phyloP scores from a whole-genome alignment of 768 basidiomycete genomes.

The Naematelia encephala region DNA sequence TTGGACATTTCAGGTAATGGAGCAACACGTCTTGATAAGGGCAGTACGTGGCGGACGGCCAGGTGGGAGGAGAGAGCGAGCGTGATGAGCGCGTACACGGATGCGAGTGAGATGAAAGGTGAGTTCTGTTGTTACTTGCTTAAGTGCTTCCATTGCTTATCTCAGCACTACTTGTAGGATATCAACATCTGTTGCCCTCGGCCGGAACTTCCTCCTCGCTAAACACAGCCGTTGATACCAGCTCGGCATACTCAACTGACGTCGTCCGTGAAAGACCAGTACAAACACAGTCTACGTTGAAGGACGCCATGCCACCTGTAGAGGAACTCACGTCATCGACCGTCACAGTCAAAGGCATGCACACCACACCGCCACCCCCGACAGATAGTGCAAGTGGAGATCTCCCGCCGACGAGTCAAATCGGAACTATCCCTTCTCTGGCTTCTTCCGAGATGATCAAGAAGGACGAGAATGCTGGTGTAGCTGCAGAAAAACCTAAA shows the following conservation, averaged over 20 bases:
- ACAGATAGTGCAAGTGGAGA: background rate
- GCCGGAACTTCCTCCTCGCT: slow-evolving; percentile 9
- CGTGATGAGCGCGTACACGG: slow-evolving; percentile 31
- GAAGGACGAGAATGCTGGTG: slow-evolving; percentile 10
- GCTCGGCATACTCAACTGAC: background rate
- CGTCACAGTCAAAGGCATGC: slow-evolving; percentile 19
- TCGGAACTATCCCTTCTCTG: slow-evolving; percentile 15
- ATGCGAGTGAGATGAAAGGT: slow-evolving; percentile 45
- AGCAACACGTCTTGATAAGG: slow-evolving; percentile 11
- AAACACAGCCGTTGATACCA: background rate
- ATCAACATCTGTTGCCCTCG: slow-evolving; percentile 26
- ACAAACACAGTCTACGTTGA: slow-evolving; percentile 17
- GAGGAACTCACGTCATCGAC: slow-evolving; percentile 7
- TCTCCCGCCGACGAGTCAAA: slow-evolving; percentile 1
- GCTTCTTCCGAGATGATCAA: slow-evolving; percentile 8
- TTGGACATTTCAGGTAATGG: slow-evolving; percentile 36
- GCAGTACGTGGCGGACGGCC: slow-evolving; percentile 49
- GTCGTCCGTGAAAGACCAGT: background rate
- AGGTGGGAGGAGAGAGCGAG: slow-evolving; percentile 47
- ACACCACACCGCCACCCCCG: background rate
- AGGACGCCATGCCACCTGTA: slow-evolving; percentile 18
- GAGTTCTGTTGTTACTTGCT: slow-evolving; percentile 12
- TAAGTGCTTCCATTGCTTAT: background rate
- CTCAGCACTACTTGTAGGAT: slow-evolving; percentile 19
- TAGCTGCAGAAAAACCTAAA: slow-evolving; percentile 2